phyloP scores from a whole-genome alignment of 257 asterid species.

The Lycium ferocissimum region DNA sequence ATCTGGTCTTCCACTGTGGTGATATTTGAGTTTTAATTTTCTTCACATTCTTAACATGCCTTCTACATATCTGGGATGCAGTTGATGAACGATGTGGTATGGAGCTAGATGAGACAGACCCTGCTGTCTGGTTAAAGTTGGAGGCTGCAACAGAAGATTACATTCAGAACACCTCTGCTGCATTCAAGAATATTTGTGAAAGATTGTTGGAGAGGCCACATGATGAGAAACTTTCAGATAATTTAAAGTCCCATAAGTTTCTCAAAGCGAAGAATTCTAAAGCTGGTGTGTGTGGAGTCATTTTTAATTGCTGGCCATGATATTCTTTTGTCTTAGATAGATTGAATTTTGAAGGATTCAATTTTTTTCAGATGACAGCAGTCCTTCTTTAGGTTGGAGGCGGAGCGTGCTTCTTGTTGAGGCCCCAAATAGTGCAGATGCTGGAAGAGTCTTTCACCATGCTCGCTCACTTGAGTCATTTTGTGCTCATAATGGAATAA shows the following conservation, averaged over 20 bases:
- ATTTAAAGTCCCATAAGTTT: conserved; percentile 59
- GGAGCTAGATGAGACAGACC: conserved; percentile 99
- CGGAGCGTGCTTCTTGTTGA: conserved; percentile 87
- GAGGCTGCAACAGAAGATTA: conserved; percentile 90
- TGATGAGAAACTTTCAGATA: conserved; percentile 74
- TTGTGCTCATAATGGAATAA: conserved; percentile 77
- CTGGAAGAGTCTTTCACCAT: conserved; percentile 92
- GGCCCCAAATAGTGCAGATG: conserved; percentile 95
- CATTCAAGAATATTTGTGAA: conserved; percentile 79
- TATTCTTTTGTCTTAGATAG: conserved; percentile 28
- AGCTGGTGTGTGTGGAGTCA: conserved; percentile 37
- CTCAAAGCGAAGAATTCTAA: conserved; percentile 59
- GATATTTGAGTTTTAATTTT: conserved; percentile 26
- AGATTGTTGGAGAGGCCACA: conserved; percentile 76
- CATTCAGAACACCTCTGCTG: conserved; percentile 61
- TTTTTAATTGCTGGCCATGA: conserved; percentile 28
- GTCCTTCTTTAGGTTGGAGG: conserved; percentile 94
- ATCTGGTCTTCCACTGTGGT: not conserved
- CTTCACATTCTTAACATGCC: conserved; percentile 8
- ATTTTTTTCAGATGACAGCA: conserved; percentile 54
- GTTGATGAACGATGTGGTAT: conserved; percentile 98
- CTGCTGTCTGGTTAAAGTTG: conserved; percentile 83
- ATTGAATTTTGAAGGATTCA: conserved; percentile 27
- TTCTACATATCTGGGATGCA: conserved; percentile 39
- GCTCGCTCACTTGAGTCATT: conserved; percentile 86